A percentile compares a stretch with the other conserved stretches of the same genome.
Conservation (phyloP, 495 filamentous ascomycete species). For the Amorphotheca resinae region DNA sequence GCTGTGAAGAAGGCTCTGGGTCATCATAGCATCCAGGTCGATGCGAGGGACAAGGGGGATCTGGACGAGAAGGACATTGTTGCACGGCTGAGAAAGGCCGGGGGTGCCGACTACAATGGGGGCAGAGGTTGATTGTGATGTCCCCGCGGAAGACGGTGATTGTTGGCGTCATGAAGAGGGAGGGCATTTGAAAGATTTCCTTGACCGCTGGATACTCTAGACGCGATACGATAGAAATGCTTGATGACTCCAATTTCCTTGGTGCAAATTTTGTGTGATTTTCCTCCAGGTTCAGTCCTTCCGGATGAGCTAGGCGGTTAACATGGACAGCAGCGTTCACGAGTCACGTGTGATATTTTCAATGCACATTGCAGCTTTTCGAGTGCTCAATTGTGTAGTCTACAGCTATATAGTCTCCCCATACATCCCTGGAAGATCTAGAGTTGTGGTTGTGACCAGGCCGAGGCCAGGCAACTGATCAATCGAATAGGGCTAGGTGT, state of each 20-base stretch:
- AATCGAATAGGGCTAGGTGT: slow-evolving; percentile 9
- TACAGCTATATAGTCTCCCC: slow-evolving; percentile 17
- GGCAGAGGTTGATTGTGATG: slow-evolving; percentile 36
- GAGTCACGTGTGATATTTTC: background rate
- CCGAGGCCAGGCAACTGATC: slow-evolving; percentile 6
- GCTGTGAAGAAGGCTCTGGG: slow-evolving; percentile 41
- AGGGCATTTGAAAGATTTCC: too few relatives aligned
- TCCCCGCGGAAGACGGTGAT: slow-evolving; percentile 1
- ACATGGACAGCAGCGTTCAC: background rate
- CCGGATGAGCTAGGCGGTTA: background rate
- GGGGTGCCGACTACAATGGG: slow-evolving; percentile 48
- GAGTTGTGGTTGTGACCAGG: slow-evolving; percentile 8
- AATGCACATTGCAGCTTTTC: background rate
- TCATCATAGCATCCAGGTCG: slow-evolving; percentile 40
- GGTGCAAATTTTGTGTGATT: too few relatives aligned
- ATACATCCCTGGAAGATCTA: slow-evolving; percentile 14
- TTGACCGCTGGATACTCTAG: too few relatives aligned
- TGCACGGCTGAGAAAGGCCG: slow-evolving; percentile 36
- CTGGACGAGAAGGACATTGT: slow-evolving; percentile 43
- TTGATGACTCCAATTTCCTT: too few relatives aligned
- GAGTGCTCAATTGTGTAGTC: slow-evolving; percentile 12
- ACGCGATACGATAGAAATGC: too few relatives aligned
- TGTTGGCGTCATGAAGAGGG: background rate
- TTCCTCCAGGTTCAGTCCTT: background rate
- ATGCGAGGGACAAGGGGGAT: slow-evolving; percentile 37